Evolutionary conservation across 2,329 filamentous ascomycete genomes (phyloP), one percentile per base, ranked within the genome.

Genomic region (Monilinia aucupariae): DNA sequence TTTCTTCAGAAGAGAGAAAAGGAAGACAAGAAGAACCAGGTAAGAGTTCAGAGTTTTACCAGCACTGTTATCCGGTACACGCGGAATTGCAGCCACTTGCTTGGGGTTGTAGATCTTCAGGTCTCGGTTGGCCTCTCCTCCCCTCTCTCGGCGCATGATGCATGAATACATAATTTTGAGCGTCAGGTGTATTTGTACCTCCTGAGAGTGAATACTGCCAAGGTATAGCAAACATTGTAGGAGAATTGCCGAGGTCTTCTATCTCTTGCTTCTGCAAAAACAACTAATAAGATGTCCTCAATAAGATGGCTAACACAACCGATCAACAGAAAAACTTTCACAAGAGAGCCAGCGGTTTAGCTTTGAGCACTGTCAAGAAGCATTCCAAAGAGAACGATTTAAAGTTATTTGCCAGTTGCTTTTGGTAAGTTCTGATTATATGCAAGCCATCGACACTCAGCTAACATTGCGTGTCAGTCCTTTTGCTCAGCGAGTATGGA

Each of bases 401-500:
- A 56, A 92, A 91, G 75, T 78, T 96, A 2, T 96, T 88, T 73
- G 90, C 90, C 34, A 89, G 88, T 69, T 92, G 89, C 73, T 94
- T 92, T 74, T 96, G 91, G 89, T 91, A 78, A 70, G 79, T 75
- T 54, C 7, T 56, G 50, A 20, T 48, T 52, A 34, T 37, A 25
- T 59, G 25, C 13, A 45, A 22, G 39, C 45, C 59, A n/a, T 48
- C 59, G 10, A 41, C 20, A 50, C 27, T 43, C 41, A 17, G 58
- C 63, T 69, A 53, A 66, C 50, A 59, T 50, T 20, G 34, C 59
- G 30, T 32, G 48, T 37, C 58, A 74, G 88, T 71, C 91, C 91
- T 32, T 94, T 93, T 73, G 91, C 91, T 1, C 91, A 96, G 73
- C 85, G 91, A 22, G 89, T 94, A 32, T 96, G 91, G 91, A 94